Evolutionary conservation across 306 rosid genomes (phyloP).

Genomic region (Medicago arabica): DNA sequence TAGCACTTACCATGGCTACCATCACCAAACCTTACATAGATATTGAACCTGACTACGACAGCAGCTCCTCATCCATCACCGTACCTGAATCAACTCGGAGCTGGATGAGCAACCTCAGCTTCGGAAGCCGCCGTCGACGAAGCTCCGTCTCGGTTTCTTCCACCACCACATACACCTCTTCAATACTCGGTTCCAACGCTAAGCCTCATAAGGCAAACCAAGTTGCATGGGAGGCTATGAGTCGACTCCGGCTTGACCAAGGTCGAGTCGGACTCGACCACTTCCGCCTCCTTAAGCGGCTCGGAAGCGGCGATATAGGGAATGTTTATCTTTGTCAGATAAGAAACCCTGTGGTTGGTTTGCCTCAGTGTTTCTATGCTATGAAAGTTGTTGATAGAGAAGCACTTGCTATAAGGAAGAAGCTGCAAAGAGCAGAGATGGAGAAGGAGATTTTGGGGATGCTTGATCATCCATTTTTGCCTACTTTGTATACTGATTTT

Average conservation of each 20-base stretch:
- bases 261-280: constrained; percentile 83
- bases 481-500: constrained; percentile 82
- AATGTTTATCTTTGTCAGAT: constrained; percentile 92
- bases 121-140: constrained; percentile 71
- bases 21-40: constrained; percentile 45
- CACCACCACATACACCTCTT: constrained; percentile 50
- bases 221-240: constrained; percentile 90
- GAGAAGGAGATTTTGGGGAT: constrained; percentile 82
- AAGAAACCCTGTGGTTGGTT: constrained; percentile 70
- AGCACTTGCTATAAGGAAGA: constrained; percentile 85
- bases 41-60: constrained; percentile 72
- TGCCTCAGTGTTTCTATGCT: constrained; percentile 79
- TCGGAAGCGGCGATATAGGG: constrained; percentile 92
- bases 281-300: constrained; percentile 75
- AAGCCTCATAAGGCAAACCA: constrained; percentile 95
- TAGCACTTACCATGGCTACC: constrained; percentile 57
- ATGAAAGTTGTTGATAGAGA: constrained; percentile 98
- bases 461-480: constrained; percentile 96
- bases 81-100: constrained; percentile 79
- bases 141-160: constrained; percentile 74
- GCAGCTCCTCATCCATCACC: constrained; percentile 83
- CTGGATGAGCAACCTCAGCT: constrained; percentile 91
- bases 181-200: constrained; percentile 37
- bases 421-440: constrained; percentile 85
- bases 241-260: constrained; percentile 57